Conservation (phyloP, 2,329 filamentous ascomycete species). For the Capronia coronata region DNA sequence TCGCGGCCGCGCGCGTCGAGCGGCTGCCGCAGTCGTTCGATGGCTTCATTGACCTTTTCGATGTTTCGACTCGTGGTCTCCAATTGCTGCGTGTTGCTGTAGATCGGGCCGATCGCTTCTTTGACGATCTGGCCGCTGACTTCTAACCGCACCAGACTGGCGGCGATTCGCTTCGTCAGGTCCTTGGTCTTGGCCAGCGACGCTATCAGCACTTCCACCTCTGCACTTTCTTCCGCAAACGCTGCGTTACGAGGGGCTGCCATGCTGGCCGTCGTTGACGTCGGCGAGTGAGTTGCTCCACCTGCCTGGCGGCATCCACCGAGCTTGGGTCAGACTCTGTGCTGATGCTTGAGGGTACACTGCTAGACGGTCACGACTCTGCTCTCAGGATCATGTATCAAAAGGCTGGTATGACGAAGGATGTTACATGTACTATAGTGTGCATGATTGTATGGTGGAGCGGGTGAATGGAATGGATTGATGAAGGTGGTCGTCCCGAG, state of each 20-base stretch:
- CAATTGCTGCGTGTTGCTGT: slow-evolving; percentile 81
- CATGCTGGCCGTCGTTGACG: slow-evolving; percentile 36
- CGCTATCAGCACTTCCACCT: slow-evolving; percentile 60
- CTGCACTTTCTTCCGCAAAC: slow-evolving; percentile 60
- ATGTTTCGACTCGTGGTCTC: slow-evolving; percentile 87
- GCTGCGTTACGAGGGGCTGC: slow-evolving; percentile 51
- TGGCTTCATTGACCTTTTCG: slow-evolving; percentile 75
- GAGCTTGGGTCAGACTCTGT: background rate
- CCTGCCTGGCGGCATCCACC: background rate
- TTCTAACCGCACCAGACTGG: slow-evolving; percentile 75
- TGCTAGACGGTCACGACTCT: background rate
- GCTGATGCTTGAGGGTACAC: background rate
- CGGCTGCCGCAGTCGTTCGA: slow-evolving; percentile 83
- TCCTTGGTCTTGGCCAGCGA: slow-evolving; percentile 86
- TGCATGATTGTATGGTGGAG: too few species aligned
- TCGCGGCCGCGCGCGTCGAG: slow-evolving; percentile 86
- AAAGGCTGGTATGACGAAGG: too few species aligned
- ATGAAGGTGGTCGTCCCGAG: too few species aligned
- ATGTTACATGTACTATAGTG: too few species aligned
- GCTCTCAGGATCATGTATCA: background rate
- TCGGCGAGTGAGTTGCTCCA: background rate
- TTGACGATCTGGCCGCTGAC: slow-evolving; percentile 83
- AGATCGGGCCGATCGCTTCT: slow-evolving; percentile 86
- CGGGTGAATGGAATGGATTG: too few species aligned
- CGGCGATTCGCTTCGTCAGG: slow-evolving; percentile 91